Evolutionary conservation across 306 rosid genomes (phyloP), one percentile per base, ranked within the genome.

Genomic region (Astragalus membranaceus): DNA sequence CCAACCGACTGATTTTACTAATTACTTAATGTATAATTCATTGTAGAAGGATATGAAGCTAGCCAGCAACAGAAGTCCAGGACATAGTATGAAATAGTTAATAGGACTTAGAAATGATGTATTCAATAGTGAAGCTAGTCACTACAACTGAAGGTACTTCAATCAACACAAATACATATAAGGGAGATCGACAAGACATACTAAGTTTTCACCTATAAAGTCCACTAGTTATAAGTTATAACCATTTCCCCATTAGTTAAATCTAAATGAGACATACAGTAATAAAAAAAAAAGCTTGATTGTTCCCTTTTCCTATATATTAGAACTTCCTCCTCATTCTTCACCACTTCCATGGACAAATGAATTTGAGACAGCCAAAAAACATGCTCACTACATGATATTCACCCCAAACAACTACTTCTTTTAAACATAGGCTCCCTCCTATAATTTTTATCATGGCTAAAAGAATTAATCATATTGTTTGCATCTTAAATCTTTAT

Each of bases 251-350:
- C 32, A 50, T 36, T 14, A 26, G 30, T 36, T 44, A 13, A 23
- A 48, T 35, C 50, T 36, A 53, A 63, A 53, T 7, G 10, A 75
- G 3, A 3, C 12, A 8, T 17, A 17, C 29, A 37, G 42, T 52
- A 43, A 41, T 15, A 39, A 74, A 42, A 32, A 42, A 32, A 74
- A 42, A 32, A 53, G 32, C 42, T 32, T 64, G 55, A 12, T 3
- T 1, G 16, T 37, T 39, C 26, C 8, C 10, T 17, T 69, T 69
- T 20, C 63, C 47, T 64, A 13, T 56, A 47, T 42, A 35, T 12
- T 61, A 47, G 53, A 64, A 37, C 13, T 26, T 42, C 37, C 64
- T 66, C 54, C 60, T 73, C 52, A 41, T 36, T 74, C 70, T 51
- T 6, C 10, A 33, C 10, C 44, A 35, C 32, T 20, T 61, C 48